A percentile compares a stretch with the other conserved stretches of the same genome.
These are phyloP conservation scores for Penicillium dipodomyicola DNA, from an alignment of 495 filamentous ascomycete species.

Conservation along the genomic window DNA sequence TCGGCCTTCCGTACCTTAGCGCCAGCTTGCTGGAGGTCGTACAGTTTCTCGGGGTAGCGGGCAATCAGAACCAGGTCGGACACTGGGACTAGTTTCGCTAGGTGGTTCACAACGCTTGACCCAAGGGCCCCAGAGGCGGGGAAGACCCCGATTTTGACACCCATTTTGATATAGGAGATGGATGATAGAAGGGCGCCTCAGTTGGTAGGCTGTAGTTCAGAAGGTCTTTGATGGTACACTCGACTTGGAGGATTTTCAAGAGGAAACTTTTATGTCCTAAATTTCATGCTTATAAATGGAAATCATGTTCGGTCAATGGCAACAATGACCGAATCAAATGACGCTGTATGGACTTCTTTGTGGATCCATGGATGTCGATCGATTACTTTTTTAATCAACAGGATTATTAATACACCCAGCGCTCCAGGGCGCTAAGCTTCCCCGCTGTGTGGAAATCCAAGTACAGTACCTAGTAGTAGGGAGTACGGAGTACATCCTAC, in stretches of 20 bases:
- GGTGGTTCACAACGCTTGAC: constrained; percentile 45
- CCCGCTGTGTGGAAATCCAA: not conserved
- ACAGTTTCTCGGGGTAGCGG: constrained; percentile 43
- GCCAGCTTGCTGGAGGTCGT: constrained; percentile 23
- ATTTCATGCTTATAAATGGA: constrained; percentile 19
- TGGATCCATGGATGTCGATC: not conserved
- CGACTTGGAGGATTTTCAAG: not conserved
- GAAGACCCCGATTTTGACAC: constrained; percentile 47
- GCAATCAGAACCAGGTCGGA: constrained; percentile 44
- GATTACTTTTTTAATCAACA: not conserved
- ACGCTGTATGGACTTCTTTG: not conserved
- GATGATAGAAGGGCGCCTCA: not conserved
- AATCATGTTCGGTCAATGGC: constrained; percentile 2
- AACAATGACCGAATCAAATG: not conserved
- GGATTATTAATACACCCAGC: too few species aligned
- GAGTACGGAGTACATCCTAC: not conserved
- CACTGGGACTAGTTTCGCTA: constrained; percentile 38
- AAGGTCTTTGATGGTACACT: not conserved
- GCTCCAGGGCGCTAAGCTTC: not conserved
- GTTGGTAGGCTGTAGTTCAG: not conserved
- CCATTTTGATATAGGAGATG: constrained; percentile 13
- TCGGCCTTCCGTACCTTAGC: constrained; percentile 37
- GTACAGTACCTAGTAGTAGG: too few species aligned
- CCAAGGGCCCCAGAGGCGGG: constrained; percentile 52
- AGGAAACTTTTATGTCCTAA: not conserved